Percentiles rank a stretch among this genome's conserved stretches.
These are phyloP conservation scores for Kingdonia uniflora DNA, from an alignment of 164 flowering plant species.

Conservation along the genomic window DNA sequence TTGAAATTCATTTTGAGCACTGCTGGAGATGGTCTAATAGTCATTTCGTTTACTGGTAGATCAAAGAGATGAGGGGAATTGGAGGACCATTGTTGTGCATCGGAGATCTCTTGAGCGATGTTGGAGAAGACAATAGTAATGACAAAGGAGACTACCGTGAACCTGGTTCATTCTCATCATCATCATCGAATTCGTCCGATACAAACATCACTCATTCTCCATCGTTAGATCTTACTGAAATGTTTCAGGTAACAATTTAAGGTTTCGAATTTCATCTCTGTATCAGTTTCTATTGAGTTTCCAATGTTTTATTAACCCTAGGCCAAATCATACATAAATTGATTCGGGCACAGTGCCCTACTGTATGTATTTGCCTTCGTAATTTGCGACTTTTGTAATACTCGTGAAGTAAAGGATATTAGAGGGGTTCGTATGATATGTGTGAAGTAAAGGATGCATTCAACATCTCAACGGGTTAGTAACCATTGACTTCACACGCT, in stretches of 20 bases:
- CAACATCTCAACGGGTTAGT: no score
- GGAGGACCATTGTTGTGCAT: slow-evolving; percentile 88
- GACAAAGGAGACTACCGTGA: slow-evolving; percentile 9
- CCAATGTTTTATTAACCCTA: no score
- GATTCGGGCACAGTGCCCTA: no score
- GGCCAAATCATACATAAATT: no score
- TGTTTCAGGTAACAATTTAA: slow-evolving; percentile 42
- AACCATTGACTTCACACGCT: no score
- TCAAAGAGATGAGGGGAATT: slow-evolving; percentile 53
- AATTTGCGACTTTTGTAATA: no score
- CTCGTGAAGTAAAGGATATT: no score
- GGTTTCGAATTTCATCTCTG: neutral
- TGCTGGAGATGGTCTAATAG: neutral
- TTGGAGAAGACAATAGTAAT: slow-evolving; percentile 34
- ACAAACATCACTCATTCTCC: slow-evolving; percentile 6
- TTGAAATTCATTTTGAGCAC: no score
- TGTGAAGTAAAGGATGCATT: no score
- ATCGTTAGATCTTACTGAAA: slow-evolving; percentile 36
- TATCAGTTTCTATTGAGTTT: neutral
- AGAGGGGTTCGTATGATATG: no score
- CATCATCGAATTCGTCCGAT: neutral
- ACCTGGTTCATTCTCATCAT: slow-evolving; percentile 1
- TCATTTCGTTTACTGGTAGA: no score
- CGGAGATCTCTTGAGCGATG: slow-evolving; percentile 71
- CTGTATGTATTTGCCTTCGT: no score